Percentiles rank a stretch among this genome's conserved stretches.
phyloP scores from a whole-genome alignment of 257 asterid species.

The Mentha longifolia region DNA sequence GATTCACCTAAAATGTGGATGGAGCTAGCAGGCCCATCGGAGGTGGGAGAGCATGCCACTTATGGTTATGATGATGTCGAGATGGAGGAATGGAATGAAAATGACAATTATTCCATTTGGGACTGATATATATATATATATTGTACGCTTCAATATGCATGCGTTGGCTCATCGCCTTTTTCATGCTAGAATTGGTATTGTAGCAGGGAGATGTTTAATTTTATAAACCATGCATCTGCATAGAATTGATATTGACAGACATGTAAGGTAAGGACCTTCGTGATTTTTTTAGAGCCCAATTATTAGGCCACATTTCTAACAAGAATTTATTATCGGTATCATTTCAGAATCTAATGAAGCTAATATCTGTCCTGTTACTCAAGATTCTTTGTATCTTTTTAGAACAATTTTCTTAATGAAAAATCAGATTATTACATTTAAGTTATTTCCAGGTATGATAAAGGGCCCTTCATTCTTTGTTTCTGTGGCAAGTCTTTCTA shows the following conservation, averaged over 20 bases:
- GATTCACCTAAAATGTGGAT: constrained; percentile 76
- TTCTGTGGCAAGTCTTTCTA: constrained; percentile 13
- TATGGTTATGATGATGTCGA: constrained; percentile 27
- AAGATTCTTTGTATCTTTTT: not conserved
- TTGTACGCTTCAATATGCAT: not conserved
- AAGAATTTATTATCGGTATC: constrained; percentile 23
- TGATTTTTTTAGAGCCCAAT: constrained; percentile 27
- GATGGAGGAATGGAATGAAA: constrained; percentile 40
- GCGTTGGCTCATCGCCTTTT: not conserved
- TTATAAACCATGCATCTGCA: constrained; percentile 10
- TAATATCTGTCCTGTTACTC: constrained; percentile 14
- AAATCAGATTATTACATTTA: not conserved
- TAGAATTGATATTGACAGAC: constrained; percentile 6
- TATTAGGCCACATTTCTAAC: constrained; percentile 32
- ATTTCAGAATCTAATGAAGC: constrained; percentile 23
- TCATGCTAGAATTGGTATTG: constrained; percentile 1
- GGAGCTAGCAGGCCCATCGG: constrained; percentile 39
- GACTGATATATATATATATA: constrained; percentile 31
- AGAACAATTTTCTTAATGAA: not conserved
- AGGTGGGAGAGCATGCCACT: constrained; percentile 13
- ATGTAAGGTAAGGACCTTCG: constrained; percentile 6
- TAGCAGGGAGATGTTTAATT: constrained; percentile 20
- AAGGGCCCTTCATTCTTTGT: constrained; percentile 7
- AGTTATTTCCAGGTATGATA: not conserved
- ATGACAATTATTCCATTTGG: constrained; percentile 49